Base-by-base conservation (phyloP, 148 eudicot genomes). In the Salicornia ramosissima region DNA sequence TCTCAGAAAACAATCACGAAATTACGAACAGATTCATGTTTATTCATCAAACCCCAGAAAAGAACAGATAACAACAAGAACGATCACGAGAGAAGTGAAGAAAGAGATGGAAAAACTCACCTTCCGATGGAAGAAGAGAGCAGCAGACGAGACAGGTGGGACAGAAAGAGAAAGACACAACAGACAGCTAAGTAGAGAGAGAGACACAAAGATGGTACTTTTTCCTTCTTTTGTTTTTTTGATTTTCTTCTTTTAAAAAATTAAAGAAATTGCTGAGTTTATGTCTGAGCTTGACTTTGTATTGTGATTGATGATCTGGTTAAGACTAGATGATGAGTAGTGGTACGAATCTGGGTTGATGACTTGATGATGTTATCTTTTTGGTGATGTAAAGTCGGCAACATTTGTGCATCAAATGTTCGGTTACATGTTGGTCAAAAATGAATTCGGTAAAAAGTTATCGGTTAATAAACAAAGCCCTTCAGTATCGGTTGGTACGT, bases 151-250 rank as follows among this genome's bases (percentile, higher is more conserved):
- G 65, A 70, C 74, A 47, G 65, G 66, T 45, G 30, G 43, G 66
- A 59, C 25, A 70, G 42, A 59, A 2, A 69, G 52, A 69, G 34
- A 40, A 36, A 29, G 64, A 43, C 26, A 46, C 25, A 70, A 70
- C 50, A 31, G 26, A 46, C 53, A 69, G 73, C 63, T 40, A 69
- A 69, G 64, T 58, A 71, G 65, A 43, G 56, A 31, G 42, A 69
- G 62, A 43, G 24, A 39, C n/a, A 26, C 29, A 50, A 14, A 56
- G 64, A 5, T 34, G 30, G 43, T 34, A 36, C 25, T 49, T 49
- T 49, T 4, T 19, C 18, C 19, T 49, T 18, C 6, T 49, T 49
- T 47, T 47, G 2, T 47, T 53, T 53, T 34, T 62, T 6, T 18
- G 12, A 57, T 28, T 34, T 5, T 18, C 9, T 10, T 54, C 2